These are phyloP conservation scores for Amanita thiersii DNA, from an alignment of 768 basidiomycete genomes.

Conservation along the genomic window DNA sequence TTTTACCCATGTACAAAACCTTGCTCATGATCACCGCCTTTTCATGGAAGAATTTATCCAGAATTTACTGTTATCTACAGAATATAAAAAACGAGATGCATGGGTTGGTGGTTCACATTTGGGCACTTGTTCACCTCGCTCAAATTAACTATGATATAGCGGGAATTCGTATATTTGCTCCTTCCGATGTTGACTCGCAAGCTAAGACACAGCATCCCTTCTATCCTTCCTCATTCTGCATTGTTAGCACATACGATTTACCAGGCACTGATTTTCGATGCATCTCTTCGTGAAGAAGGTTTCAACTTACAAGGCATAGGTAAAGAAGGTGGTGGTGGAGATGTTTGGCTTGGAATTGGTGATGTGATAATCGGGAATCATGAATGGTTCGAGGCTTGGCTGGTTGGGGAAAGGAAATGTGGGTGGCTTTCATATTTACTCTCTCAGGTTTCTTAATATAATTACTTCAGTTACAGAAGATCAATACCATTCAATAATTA, in stretches of 20 bases:
- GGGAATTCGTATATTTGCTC: conserved; percentile 76
- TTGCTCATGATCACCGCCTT: conserved; percentile 72
- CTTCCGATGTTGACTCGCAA: conserved; percentile 74
- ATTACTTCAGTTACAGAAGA: conserved; percentile 65
- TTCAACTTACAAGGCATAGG: conserved; percentile 52
- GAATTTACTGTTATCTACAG: conserved; percentile 53
- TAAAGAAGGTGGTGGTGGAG: conserved; percentile 12
- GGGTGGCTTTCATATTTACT: conserved; percentile 22
- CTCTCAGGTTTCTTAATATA: conserved; percentile 1
- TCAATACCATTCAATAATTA: conserved; percentile 81
- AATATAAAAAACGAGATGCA: conserved; percentile 58
- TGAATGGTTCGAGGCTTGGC: conserved; percentile 90
- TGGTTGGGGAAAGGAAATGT: conserved; percentile 87
- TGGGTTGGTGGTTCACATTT: conserved; percentile 49
- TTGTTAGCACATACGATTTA: conserved; percentile 94
- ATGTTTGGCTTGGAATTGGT: conserved; percentile 67
- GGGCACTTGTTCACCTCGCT: conserved; percentile 2
- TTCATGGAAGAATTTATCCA: conserved; percentile 80
- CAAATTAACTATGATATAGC: conserved; percentile 31
- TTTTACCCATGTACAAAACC: conserved; percentile 85
- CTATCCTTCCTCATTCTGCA: conserved; percentile 68
- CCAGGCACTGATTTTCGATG: conserved; percentile 85
- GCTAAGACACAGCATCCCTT: conserved; percentile 64
- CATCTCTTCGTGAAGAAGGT: conserved; percentile 63
- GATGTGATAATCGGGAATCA: conserved; percentile 73